A percentile compares a stretch with the other conserved stretches of the same genome.
These are phyloP conservation scores for Neofusicoccum laricinum DNA, from an alignment of 2,329 filamentous ascomycete species.

Conservation along the genomic window DNA sequence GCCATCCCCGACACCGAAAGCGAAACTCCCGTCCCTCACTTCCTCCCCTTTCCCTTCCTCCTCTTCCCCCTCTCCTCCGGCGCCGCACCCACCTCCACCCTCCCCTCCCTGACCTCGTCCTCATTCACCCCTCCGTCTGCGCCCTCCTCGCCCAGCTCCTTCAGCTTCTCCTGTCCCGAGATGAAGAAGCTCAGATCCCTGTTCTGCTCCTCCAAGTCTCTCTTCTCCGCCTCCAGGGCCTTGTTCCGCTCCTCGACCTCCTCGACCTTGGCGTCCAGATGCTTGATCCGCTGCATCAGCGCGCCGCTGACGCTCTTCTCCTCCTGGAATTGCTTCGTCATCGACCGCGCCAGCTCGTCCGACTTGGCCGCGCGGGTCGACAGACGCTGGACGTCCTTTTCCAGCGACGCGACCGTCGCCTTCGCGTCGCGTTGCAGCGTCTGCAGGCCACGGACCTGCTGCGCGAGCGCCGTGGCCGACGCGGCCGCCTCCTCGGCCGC, in stretches of 20 bases:
- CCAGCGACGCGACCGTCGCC: slow-evolving; percentile 64
- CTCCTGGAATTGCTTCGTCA: slow-evolving; percentile 76
- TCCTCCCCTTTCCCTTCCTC: slow-evolving; percentile 23
- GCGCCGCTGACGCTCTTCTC: slow-evolving; percentile 83
- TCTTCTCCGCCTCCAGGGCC: slow-evolving; percentile 52
- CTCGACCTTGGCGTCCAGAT: slow-evolving; percentile 59
- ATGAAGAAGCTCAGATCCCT: slow-evolving; percentile 86
- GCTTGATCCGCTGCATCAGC: slow-evolving; percentile 76
- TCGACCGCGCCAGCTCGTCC: slow-evolving; percentile 68
- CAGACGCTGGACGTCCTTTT: slow-evolving; percentile 64
- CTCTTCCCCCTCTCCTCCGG: slow-evolving; percentile 29
- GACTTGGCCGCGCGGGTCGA: slow-evolving; percentile 63
- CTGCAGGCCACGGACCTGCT: slow-evolving; percentile 54
- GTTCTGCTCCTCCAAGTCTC: slow-evolving; percentile 80
- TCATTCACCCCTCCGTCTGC: slow-evolving; percentile 67
- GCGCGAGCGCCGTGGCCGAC: slow-evolving; percentile 49
- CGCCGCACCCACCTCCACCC: slow-evolving; percentile 28
- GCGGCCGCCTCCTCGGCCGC: slow-evolving; percentile 59
- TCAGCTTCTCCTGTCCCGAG: slow-evolving; percentile 75
- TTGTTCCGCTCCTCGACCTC: slow-evolving; percentile 50
- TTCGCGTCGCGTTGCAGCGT: slow-evolving; percentile 49
- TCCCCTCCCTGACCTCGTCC: slow-evolving; percentile 33
- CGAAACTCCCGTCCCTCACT: not conserved
- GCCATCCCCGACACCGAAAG: not conserved
- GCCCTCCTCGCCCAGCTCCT: slow-evolving; percentile 63